Base-by-base conservation (phyloP, 2,329 filamentous ascomycete genomes). In the Leptodontidium sp. region DNA sequence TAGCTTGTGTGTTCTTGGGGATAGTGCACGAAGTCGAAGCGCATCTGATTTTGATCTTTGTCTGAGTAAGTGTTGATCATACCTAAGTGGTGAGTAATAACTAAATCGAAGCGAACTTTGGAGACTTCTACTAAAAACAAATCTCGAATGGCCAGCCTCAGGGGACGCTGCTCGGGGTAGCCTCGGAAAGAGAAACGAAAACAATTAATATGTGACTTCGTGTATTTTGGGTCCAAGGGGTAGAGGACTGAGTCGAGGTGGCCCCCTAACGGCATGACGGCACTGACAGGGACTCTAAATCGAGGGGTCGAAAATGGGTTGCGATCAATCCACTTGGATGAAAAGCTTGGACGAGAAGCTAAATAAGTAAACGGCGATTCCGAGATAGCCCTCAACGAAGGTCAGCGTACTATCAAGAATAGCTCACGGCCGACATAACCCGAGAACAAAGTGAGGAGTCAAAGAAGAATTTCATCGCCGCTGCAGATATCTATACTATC, bases 281-380 rank as follows among this genome's bases (percentile, higher is more conserved):
- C 59, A 62, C 43, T 50, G 43, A 17, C 26, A 62, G 21, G 35
- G 35, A 29, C 38, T n/a, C 29, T 21, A 35, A 14, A 35, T 62
- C 15, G 26, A 45, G 35, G 12, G 24, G 17, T 21, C 32, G 8
- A 4, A 21, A 38, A 57, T 15, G 17, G 49, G 24, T 53, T 3
- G 11, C 38, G 38, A 6, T n/a, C 26, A 12, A 24, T 58, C 55
- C 35, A 55, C 26, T 35, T 40, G n/a, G 24, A 24, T 4, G 9
- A n/a, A 40, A 58, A 24, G 35, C 35, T 24, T 38, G 9, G 32
- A 40, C 9, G 35, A 58, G 17, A 17, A 40, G 8, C n/a, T n/a
- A 17, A 35, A 14, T 55, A 14, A 14, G n/a, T n/a, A 47, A 14
- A 24, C 35, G 35, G 21, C 55, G 11, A 14, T 17, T 40, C 35